Base-by-base conservation (phyloP, 192 early-diverging fungal genomes). In the Kickxella alabastrina region DNA sequence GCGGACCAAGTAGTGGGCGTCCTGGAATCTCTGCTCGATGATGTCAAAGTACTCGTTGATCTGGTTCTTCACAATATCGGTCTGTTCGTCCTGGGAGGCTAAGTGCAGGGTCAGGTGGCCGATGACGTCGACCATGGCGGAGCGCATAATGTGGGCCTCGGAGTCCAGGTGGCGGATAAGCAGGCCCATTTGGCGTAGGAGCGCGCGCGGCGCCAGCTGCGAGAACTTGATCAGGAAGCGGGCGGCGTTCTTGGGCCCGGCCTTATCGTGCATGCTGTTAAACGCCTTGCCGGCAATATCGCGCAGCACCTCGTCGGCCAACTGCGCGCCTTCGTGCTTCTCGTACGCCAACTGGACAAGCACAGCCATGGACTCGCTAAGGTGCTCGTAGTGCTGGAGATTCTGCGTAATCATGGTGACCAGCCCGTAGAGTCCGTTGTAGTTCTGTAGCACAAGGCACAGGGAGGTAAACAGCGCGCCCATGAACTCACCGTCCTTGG, bases 21-120 rank as follows among this genome's bases (percentile, higher is more conserved):
- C 97, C 56, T 88, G 82, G 74, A 93, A 92, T 10, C 95, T 81
- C 62, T 98, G 92, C 54, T 92, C 82, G 42, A 99, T 59, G 49
- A 93, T 82, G 58, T 95, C 92, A 70, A 92, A 96, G 56, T 91
- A 94, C 32, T 84, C 80, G 41, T 85, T 80, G 43, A 98, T 79
- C 63, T 90, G 86, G 49, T 82, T 79, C 53, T 80, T 75, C 25
- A 80, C 76, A 15, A 80, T 85, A 3, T 84, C 81, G 0, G 80
- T 83, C 48, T 91, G 82, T 27, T 88, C 85, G 23, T 86, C 84
- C 23, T 81, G 81, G 38, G 78, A 72, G 5, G 92, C 78, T 26
- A 90, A 57, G 36, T 86, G 80, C 23, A 85, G 79, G 36, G 94
- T 92, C 12, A 98, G 78, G 53, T 91, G 85, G 18, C 87, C 92